Percentiles rank a stretch among this genome's conserved stretches.
phyloP scores from a whole-genome alignment of 345 rosid species.

The Hibiscus syriacus region DNA sequence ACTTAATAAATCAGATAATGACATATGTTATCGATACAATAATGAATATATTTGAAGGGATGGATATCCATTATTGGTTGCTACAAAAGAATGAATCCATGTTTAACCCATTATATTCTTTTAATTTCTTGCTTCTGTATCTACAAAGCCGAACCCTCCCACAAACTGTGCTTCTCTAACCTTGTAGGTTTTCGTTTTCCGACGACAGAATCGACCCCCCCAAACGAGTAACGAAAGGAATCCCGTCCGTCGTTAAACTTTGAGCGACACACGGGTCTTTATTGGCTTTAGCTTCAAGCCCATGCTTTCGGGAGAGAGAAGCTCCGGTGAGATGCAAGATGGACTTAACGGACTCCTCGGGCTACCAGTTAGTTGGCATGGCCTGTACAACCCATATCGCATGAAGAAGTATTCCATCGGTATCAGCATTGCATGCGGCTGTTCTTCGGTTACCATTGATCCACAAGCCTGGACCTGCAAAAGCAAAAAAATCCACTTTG shows the following conservation, averaged over 20 bases:
- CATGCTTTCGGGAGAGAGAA: constrained; percentile 98
- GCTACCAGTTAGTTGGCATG: constrained; percentile 55
- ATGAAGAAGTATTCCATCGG: constrained; percentile 94
- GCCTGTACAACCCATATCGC: constrained; percentile 79
- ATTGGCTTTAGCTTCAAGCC: constrained; percentile 97
- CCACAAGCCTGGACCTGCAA: constrained; percentile 95
- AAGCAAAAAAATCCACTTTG: background rate
- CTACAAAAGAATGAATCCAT: background rate
- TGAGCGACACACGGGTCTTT: constrained; percentile 53
- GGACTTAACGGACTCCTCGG: constrained; percentile 92
- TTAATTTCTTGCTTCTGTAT: constrained; percentile 20
- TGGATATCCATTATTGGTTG: background rate
- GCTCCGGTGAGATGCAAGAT: constrained; percentile 85
- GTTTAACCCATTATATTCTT: background rate
- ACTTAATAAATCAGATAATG: too few species aligned
- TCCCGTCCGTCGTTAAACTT: background rate
- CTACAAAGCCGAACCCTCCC: too few species aligned
- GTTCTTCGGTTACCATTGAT: constrained; percentile 98
- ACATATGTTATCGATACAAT: too few species aligned
- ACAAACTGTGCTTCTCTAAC: constrained; percentile 22
- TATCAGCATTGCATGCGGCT: constrained; percentile 92
- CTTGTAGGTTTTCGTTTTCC: constrained; percentile 3
- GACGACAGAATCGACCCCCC: too few species aligned
- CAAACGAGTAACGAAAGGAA: background rate
- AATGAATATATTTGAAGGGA: background rate